Evolutionary conservation across 805 yeast species (phyloP).

Genomic region (Komagataella pseudopastoris): DNA sequence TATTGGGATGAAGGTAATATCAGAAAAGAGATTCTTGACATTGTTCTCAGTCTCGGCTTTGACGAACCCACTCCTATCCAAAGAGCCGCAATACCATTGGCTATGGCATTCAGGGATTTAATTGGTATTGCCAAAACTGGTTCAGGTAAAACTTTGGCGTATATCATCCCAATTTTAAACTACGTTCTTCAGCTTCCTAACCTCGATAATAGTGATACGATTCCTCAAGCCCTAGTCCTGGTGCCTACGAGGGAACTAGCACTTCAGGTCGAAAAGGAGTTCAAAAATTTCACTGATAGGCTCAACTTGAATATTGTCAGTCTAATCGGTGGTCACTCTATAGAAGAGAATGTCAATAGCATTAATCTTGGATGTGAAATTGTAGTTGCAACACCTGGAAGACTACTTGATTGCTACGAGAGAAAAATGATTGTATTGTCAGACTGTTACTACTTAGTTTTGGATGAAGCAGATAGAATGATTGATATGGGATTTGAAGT

Average conservation of each 20-base stretch:
- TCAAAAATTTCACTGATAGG: slow-evolving; percentile 28
- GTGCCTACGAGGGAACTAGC: slow-evolving; percentile 96
- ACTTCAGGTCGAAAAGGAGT: slow-evolving; percentile 65
- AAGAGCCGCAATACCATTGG: slow-evolving; percentile 73
- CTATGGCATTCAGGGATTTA: slow-evolving; percentile 44
- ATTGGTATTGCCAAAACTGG: slow-evolving; percentile 96
- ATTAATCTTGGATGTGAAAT: slow-evolving; percentile 58
- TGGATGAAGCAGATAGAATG: slow-evolving; percentile 96
- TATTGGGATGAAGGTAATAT: slow-evolving; percentile 57
- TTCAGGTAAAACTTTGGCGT: slow-evolving; percentile 86
- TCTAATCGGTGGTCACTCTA: slow-evolving; percentile 82
- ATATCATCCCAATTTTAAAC: slow-evolving; percentile 56
- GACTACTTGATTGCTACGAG: slow-evolving; percentile 71
- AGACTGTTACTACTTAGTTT: slow-evolving; percentile 52
- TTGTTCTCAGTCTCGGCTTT: slow-evolving; percentile 28
- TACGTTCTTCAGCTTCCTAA: slow-evolving; percentile 35
- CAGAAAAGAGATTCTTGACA: slow-evolving; percentile 24
- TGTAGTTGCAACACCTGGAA: slow-evolving; percentile 89
- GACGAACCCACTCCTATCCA: slow-evolving; percentile 81
- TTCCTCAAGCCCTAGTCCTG: slow-evolving; percentile 62
- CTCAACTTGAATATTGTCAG: slow-evolving; percentile 38
- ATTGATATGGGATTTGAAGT: slow-evolving; percentile 89
- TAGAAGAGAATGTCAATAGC: slow-evolving; percentile 55
- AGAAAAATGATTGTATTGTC: slow-evolving; percentile 45
- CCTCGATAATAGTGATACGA: slow-evolving; percentile 39